phyloP scores from a whole-genome alignment of 75 land plant species.

The Adiantum capillusveneris region DNA sequence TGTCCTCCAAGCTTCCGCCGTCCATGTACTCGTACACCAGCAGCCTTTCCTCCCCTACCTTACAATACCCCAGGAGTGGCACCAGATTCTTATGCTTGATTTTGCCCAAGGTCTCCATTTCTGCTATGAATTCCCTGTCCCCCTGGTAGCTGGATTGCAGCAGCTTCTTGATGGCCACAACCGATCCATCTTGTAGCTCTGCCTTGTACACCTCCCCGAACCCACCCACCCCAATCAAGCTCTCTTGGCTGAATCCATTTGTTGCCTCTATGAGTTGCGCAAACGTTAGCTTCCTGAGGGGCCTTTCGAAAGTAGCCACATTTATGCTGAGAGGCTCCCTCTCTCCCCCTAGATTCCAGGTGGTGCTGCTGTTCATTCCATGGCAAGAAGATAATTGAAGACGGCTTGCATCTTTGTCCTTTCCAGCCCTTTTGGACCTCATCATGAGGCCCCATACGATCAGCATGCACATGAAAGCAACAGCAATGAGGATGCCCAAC shows the following conservation, averaged over 20 bases:
- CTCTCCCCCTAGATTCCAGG: slow-evolving; percentile 69
- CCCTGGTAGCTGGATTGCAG: slow-evolving; percentile 68
- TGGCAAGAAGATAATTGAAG: slow-evolving; percentile 25
- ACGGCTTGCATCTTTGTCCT: slow-evolving; percentile 42
- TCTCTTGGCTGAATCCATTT: slow-evolving; percentile 69
- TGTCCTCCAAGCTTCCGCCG: slow-evolving; percentile 62
- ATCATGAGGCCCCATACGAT: slow-evolving; percentile 54
- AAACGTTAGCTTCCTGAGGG: slow-evolving; percentile 64
- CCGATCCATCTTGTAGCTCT: slow-evolving; percentile 57
- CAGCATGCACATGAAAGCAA: slow-evolving; percentile 44
- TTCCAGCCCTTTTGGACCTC: slow-evolving; percentile 25
- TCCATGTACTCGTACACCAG: slow-evolving; percentile 77
- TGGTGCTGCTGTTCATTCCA: slow-evolving; percentile 27
- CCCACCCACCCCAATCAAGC: slow-evolving; percentile 70
- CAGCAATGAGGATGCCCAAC: slow-evolving; percentile 45
- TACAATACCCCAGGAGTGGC: slow-evolving; percentile 62
- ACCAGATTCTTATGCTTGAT: slow-evolving; percentile 84
- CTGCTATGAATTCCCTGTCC: slow-evolving; percentile 82
- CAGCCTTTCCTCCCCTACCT: slow-evolving; percentile 72
- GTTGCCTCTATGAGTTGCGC: slow-evolving; percentile 76
- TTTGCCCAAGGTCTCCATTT: slow-evolving; percentile 88
- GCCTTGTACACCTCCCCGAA: slow-evolving; percentile 82
- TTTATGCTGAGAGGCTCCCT: slow-evolving; percentile 81
- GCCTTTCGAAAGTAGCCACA: slow-evolving; percentile 77
- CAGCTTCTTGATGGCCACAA: slow-evolving; percentile 78